Evolutionary conservation across 495 filamentous ascomycete genomes (phyloP), one percentile per base, ranked within the genome.

Genomic region (Tuber calosporum): DNA sequence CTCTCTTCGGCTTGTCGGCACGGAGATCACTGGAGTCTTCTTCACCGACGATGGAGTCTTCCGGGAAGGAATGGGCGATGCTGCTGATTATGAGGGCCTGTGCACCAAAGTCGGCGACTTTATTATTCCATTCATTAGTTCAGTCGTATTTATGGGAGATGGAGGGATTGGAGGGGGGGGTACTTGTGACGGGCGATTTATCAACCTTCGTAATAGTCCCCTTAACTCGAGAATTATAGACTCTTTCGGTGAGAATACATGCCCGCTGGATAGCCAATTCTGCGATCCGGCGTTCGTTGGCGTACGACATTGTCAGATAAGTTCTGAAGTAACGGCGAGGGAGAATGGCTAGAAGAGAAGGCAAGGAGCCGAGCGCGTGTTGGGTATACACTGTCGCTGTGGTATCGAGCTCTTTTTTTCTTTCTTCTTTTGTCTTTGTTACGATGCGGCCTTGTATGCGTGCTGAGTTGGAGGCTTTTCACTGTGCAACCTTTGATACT

Each of bases 11-110:
- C 26, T 84, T 83, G 76, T 98, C 89, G 45, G 88, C 83, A 42
- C 92, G 88, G 74, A 99, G 86, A 68, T 88, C 86, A 75, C 86
- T 88, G 0, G 95, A 89, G 82, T 99, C 96, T 84, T 99, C 95
- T 84, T 99, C 95, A 72, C 91, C 95, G 41, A 97, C 93, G 73
- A 98, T 91, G 83, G 93, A 89, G 81, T 99, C 95, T 20, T 88
- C 80, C 53, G 95, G 95, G 86, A 99, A 98, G 82, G 91, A 92
- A 83, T 90, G 87, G 84, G 90, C 88, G 74, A 99, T 89, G 68
- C 95, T 93, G 72, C 89, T 87, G 79, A 98, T 97, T 81, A 98
- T 96, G 75, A 98, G 87, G 48, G 96, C 96, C 84, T 99, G 95
- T 71, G 96, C 95, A 78, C 96, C 96, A 81, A 96, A 97, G 84